Percentiles rank a stretch among this genome's conserved stretches.
phyloP scores from a whole-genome alignment of 23 red algal species.

The Gracilariopsis chorda region DNA sequence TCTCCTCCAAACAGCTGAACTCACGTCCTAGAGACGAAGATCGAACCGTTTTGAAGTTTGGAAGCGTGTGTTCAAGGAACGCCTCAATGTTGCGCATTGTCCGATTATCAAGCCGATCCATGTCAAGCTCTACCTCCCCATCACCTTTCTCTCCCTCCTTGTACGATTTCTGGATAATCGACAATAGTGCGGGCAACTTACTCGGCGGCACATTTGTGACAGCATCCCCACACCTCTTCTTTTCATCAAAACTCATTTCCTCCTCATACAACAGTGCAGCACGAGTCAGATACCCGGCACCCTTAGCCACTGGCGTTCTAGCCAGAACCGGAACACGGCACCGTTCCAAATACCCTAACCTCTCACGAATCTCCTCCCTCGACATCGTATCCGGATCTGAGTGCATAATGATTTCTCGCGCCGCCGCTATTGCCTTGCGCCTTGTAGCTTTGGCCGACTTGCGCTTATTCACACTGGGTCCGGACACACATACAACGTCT shows the following conservation, averaged over 20 bases:
- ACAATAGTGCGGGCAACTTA: slow-evolving; percentile 40
- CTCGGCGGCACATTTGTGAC: slow-evolving; percentile 39
- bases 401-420: background rate
- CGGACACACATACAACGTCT: background rate
- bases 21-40: slow-evolving; percentile 50
- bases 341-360: slow-evolving; percentile 27
- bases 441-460: background rate
- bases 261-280: slow-evolving; percentile 57
- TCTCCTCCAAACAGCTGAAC: slow-evolving; percentile 21
- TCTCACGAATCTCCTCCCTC: slow-evolving; percentile 24
- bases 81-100: slow-evolving; percentile 76
- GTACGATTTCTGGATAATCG: slow-evolving; percentile 35
- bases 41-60: slow-evolving; percentile 46
- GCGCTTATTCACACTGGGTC: background rate
- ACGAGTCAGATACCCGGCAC: slow-evolving; percentile 44
- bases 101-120: slow-evolving; percentile 65
- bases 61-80: slow-evolving; percentile 62
- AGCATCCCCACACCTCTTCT: slow-evolving; percentile 30
- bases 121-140: slow-evolving; percentile 69
- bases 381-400: background rate
- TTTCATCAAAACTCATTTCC: slow-evolving; percentile 64
- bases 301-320: slow-evolving; percentile 51
- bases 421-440: background rate
- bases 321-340: slow-evolving; percentile 34
- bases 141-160: background rate